Evolutionary conservation across 2,329 filamentous ascomycete species (phyloP), one percentile per base, ranked within the genome.

Genomic region (Thielaviopsis populi): DNA sequence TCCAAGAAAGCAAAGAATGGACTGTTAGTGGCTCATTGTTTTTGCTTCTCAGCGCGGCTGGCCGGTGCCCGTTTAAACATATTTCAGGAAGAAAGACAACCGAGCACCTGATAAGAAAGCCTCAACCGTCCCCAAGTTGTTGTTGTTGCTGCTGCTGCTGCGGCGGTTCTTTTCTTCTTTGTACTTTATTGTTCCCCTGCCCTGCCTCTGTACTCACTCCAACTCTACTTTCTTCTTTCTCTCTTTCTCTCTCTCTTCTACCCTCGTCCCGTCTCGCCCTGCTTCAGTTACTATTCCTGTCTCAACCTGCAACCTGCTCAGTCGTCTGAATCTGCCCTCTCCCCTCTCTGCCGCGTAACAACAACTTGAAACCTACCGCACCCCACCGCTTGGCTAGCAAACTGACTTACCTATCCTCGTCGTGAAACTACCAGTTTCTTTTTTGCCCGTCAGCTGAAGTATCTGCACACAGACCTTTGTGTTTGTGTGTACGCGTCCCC

Each of bases 291-390:
- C 37, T 59, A 30, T 61, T 61, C 40, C 17, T 46, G 22, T n/a
- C 27, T 30, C 15, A 27, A 46, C 22, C 40, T 46, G 24, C 40
- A 43, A 27, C 22, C 40, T 42, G 19, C n/a, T 30, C 41, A 11
- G 8, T 27, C 41, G 11, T 30, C 50, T 30, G 30, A 3, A 7
- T 54, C 17, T 42, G 56, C 33, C 24, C 33, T 7, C n/a, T 42
- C 6, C 17, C 5, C 56, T 59, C 3, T 4, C 13, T 30, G 24
- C 50, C 11, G 41, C 41, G 41, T 43, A 43, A 43, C 8, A 54
- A 30, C 50, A 54, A 54, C 50, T 54, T 54, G 50, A 54, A 54
- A 54, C 50, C 30, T 54, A 22, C 50, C 50, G 50, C 50, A 54
- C 50, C 15, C 30, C 50, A 2, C 22, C 50, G 11, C 50, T 54